Evolutionary conservation across 1,284 basidiomycete species (phyloP).

Genomic region (Ganoderma leucocontextum): DNA sequence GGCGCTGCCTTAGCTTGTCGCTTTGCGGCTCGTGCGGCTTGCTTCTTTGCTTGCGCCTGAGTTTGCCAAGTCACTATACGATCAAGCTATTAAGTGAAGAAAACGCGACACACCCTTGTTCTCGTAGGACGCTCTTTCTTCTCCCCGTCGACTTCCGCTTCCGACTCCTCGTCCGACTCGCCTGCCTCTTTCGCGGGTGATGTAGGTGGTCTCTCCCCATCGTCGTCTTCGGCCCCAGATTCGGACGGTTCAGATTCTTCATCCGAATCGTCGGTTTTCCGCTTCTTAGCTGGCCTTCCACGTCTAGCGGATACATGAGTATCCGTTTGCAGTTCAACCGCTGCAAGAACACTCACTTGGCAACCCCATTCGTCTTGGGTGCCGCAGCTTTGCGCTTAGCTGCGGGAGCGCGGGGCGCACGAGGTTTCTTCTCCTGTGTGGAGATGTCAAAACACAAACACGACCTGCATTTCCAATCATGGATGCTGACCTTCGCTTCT

Average conservation of each 20-base stretch:
- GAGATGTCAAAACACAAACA: not conserved
- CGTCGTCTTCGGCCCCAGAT: constrained; percentile 41
- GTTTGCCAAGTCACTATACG: not conserved
- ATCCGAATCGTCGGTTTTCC: constrained; percentile 46
- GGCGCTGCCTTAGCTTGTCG: constrained; percentile 28
- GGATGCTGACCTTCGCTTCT: constrained; percentile 35
- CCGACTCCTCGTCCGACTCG: constrained; percentile 39
- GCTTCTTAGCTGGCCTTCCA: constrained; percentile 43
- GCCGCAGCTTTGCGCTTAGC: constrained; percentile 51
- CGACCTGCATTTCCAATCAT: not conserved
- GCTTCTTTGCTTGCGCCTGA: constrained; percentile 31
- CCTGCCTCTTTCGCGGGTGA: constrained; percentile 34
- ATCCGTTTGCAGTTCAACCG: not conserved
- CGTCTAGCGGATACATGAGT: constrained; percentile 34
- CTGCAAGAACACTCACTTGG: constrained; percentile 46
- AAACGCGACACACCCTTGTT: constrained; percentile 49
- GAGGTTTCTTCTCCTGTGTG: constrained; percentile 42
- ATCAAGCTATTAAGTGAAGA: not conserved
- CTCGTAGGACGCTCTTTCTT: constrained; percentile 48
- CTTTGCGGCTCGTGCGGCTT: constrained; percentile 32
- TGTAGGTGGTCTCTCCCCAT: constrained; percentile 33
- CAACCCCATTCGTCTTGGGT: constrained; percentile 47
- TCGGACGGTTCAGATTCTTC: constrained; percentile 40
- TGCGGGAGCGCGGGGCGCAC: constrained; percentile 40
- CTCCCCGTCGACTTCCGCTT: constrained; percentile 43